Percentiles rank a stretch among this genome's conserved stretches.
Conservation (phyloP, 257 asterid species). For the Ocimum tenuiflorum region DNA sequence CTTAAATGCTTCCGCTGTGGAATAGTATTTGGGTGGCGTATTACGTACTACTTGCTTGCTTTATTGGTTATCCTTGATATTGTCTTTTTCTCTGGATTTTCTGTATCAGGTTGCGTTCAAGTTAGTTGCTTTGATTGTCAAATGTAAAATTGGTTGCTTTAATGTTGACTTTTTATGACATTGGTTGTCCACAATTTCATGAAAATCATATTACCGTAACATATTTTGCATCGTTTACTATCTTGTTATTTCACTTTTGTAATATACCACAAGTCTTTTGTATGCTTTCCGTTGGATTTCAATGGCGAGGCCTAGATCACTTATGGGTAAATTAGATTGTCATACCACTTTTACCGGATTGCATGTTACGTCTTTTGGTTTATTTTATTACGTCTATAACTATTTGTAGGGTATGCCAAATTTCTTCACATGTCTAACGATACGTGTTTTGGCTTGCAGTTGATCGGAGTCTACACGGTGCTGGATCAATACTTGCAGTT, state of each 20-base stretch:
- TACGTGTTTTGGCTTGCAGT: conserved; percentile 34
- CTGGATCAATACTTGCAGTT: conserved; percentile 34
- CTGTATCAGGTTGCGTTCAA: background rate
- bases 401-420: background rate
- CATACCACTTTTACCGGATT: background rate
- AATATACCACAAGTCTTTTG: background rate
- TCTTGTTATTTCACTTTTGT: background rate
- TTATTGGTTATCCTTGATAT: background rate
- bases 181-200: background rate
- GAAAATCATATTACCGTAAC: background rate
- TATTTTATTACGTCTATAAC: no score
- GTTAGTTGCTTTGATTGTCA: background rate
- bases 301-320: no score
- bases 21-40: background rate
- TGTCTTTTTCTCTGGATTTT: background rate
- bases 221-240: background rate
- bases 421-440: background rate
- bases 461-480: conserved; percentile 44
- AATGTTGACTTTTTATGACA: background rate
- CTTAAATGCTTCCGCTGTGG: background rate
- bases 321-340: background rate
- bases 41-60: background rate
- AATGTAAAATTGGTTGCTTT: background rate
- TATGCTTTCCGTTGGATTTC: background rate
- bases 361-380: no score